These are phyloP conservation scores for Globisporangium viniferum DNA, from an alignment of 352 stramenopile genomes.

Conservation along the genomic window DNA sequence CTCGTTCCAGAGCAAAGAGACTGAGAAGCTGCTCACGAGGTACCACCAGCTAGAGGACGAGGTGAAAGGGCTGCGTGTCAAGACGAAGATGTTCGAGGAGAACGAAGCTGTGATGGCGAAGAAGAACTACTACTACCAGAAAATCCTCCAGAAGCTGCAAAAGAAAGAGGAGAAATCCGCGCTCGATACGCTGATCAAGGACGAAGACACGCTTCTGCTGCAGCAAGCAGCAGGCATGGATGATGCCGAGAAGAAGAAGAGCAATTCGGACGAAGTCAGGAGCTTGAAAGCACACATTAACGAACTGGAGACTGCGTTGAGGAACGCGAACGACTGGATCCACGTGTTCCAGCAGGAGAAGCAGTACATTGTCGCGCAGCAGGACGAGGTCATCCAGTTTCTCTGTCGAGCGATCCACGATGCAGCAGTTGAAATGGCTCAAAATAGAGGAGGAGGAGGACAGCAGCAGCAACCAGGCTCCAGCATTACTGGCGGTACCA, in stretches of 20 bases:
- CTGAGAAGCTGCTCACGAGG: slow-evolving; percentile 58
- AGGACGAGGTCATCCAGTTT: slow-evolving; percentile 70
- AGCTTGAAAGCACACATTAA: slow-evolving; percentile 15
- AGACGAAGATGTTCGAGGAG: slow-evolving; percentile 47
- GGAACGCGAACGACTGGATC: slow-evolving; percentile 44
- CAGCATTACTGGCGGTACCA: background rate
- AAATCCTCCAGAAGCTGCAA: slow-evolving; percentile 56
- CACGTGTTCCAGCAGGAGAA: slow-evolving; percentile 48
- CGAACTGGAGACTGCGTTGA: slow-evolving; percentile 29
- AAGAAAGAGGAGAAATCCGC: slow-evolving; percentile 18
- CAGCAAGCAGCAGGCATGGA: background rate
- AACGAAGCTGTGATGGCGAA: slow-evolving; percentile 58
- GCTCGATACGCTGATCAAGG: slow-evolving; percentile 11
- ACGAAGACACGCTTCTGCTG: background rate
- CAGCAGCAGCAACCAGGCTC: background rate
- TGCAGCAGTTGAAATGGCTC: slow-evolving; percentile 16
- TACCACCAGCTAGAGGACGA: slow-evolving; percentile 45
- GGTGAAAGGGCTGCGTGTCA: slow-evolving; percentile 34
- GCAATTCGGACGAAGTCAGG: slow-evolving; percentile 10
- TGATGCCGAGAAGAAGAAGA: slow-evolving; percentile 15
- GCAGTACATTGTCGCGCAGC: slow-evolving; percentile 52
- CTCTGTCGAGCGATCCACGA: slow-evolving; percentile 40
- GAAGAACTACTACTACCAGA: slow-evolving; percentile 73
- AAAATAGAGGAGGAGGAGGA: background rate
- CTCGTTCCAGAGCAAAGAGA: slow-evolving; percentile 67